Evolutionary conservation across 1,284 basidiomycete species (phyloP).

Genomic region (Leccinum pallidistipes): DNA sequence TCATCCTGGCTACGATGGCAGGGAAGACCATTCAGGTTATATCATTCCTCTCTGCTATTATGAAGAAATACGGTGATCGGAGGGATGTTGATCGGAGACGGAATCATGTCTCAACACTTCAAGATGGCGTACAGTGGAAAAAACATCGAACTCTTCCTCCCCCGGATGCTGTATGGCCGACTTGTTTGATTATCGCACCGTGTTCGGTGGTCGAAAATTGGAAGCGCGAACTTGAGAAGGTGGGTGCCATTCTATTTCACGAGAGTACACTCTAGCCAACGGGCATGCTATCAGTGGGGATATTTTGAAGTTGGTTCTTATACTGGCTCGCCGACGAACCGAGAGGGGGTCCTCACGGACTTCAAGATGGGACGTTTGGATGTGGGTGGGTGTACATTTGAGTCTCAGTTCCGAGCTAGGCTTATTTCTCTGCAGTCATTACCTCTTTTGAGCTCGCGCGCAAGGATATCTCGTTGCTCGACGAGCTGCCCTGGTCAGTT

Average conservation of each 20-base stretch:
- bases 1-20: slow-evolving; percentile 7
- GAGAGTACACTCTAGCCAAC: neutral
- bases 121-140: slow-evolving; percentile 60
- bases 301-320: slow-evolving; percentile 80
- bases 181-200: slow-evolving; percentile 80
- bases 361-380: slow-evolving; percentile 77
- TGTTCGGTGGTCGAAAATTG: slow-evolving; percentile 79
- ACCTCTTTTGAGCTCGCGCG: slow-evolving; percentile 72
- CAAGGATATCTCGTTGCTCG: slow-evolving; percentile 62
- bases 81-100: slow-evolving; percentile 62
- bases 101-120: slow-evolving; percentile 59
- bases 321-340: slow-evolving; percentile 48
- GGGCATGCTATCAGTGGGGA: slow-evolving; percentile 56
- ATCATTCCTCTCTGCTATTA: slow-evolving; percentile 82
- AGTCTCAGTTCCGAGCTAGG: neutral
- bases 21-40: slow-evolving; percentile 92
- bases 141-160: slow-evolving; percentile 53
- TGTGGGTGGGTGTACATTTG: slow-evolving; percentile 50
- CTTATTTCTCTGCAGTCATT: slow-evolving; percentile 48
- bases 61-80: slow-evolving; percentile 70
- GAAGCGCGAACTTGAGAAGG: slow-evolving; percentile 76
- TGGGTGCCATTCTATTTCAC: slow-evolving; percentile 33
- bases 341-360: slow-evolving; percentile 57
- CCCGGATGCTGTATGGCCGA: slow-evolving; percentile 73
- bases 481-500: slow-evolving; percentile 63